Evolutionary conservation across 257 asterid genomes (phyloP).

Genomic region (Solanum pinnatisectum): DNA sequence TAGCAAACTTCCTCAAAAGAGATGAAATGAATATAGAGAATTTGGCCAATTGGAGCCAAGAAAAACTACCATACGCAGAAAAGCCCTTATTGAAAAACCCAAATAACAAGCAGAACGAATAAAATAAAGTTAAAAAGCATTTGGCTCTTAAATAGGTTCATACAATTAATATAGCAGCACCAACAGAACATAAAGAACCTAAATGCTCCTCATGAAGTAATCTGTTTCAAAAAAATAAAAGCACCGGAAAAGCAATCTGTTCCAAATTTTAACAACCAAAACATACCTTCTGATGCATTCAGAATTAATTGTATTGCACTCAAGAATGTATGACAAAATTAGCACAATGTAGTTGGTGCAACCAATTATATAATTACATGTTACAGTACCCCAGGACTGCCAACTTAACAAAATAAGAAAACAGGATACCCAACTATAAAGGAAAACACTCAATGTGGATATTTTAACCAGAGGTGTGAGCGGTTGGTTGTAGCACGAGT

Average conservation of each 20-base stretch:
- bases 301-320: background rate
- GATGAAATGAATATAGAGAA: background rate
- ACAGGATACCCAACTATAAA: background rate
- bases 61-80: background rate
- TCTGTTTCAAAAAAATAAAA: background rate
- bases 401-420: background rate
- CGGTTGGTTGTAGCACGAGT: background rate
- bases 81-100: background rate
- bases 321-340: background rate
- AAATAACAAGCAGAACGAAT: background rate
- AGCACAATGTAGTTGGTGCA: background rate
- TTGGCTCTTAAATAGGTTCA: background rate
- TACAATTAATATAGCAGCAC: background rate
- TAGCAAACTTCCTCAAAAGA: background rate
- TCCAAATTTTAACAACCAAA: background rate
- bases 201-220: background rate
- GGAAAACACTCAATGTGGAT: background rate
- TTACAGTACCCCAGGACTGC: background rate
- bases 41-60: background rate
- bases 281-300: background rate
- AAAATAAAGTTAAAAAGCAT: background rate
- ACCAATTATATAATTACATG: background rate
- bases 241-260: background rate
- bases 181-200: background rate
- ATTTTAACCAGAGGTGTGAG: background rate